Evolutionary conservation across 441 rosid genomes (phyloP).

Genomic region (Populus tomentosa): DNA sequence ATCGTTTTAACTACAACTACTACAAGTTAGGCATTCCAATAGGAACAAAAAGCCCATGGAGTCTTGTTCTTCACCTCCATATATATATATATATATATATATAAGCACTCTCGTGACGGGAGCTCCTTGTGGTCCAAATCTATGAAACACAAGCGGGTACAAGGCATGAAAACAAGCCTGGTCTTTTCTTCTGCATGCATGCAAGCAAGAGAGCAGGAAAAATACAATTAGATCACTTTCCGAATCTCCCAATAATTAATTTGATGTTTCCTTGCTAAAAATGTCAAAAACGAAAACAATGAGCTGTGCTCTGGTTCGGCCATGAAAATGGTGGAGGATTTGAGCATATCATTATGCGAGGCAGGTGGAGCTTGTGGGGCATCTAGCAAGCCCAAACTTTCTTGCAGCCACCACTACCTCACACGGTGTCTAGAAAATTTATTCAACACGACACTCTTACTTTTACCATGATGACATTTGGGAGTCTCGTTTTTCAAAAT

Average conservation of each 20-base stretch:
- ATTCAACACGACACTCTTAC: too few relatives aligned
- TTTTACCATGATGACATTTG: too few relatives aligned
- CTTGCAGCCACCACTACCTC: too few relatives aligned
- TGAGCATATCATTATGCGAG: too few relatives aligned
- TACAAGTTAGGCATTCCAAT: background rate
- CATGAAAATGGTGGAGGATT: too few relatives aligned
- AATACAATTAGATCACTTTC: background rate
- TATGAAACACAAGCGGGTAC: constrained; percentile 73
- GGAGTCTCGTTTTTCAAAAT: too few relatives aligned
- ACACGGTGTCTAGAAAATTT: too few relatives aligned
- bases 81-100: too few relatives aligned
- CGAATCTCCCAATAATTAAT: background rate
- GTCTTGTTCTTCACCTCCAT: background rate
- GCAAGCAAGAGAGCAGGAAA: background rate
- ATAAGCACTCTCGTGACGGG: background rate
- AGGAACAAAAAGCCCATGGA: background rate
- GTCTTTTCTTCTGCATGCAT: constrained; percentile 54
- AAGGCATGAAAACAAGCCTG: constrained; percentile 76
- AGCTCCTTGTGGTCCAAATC: background rate
- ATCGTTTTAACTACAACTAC: background rate
- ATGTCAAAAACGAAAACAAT: too few relatives aligned
- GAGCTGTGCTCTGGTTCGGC: too few relatives aligned
- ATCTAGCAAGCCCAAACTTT: too few relatives aligned
- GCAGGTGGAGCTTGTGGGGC: background rate
- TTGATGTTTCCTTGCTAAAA: background rate